A percentile compares a stretch with the other conserved stretches of the same genome.
Evolutionary conservation across 2,329 filamentous ascomycete genomes (phyloP).

Genomic region (Cordyceps militaris): DNA sequence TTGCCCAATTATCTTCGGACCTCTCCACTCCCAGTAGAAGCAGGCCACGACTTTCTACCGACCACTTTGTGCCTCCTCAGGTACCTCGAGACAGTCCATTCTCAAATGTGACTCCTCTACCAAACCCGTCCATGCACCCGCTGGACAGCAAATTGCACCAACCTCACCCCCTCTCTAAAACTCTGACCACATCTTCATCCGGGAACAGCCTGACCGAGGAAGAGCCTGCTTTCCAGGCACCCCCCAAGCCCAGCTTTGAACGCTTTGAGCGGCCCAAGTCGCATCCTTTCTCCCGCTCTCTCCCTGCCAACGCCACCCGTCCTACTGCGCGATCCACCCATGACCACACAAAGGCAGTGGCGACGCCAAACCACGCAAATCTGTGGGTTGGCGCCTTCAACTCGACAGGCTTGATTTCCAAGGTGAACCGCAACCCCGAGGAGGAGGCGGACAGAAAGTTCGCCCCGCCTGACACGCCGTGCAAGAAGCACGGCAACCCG

Average conservation of each 20-base stretch:
- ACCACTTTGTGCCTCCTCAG: slow-evolving; percentile 64
- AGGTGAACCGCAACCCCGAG: slow-evolving; percentile 80
- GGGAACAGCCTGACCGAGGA: slow-evolving; percentile 71
- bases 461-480: slow-evolving; percentile 88
- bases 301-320: slow-evolving; percentile 33
- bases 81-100: slow-evolving; percentile 58
- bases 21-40: slow-evolving; percentile 52
- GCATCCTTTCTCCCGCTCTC: slow-evolving; percentile 32
- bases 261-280: slow-evolving; percentile 22
- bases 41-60: slow-evolving; percentile 68
- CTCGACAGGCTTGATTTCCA: slow-evolving; percentile 91
- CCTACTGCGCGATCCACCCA: slow-evolving; percentile 24
- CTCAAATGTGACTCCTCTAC: slow-evolving; percentile 43
- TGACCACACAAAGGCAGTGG: slow-evolving; percentile 26
- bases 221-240: slow-evolving; percentile 31
- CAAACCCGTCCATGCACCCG: slow-evolving; percentile 46
- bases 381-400: slow-evolving; percentile 81
- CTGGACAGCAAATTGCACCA: slow-evolving; percentile 42
- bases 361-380: slow-evolving; percentile 39
- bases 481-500: slow-evolving; percentile 72
- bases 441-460: slow-evolving; percentile 53
- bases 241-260: slow-evolving; percentile 22
- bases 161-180: slow-evolving; percentile 78
- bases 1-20: slow-evolving; percentile 46
- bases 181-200: slow-evolving; percentile 81